Conservation (phyloP, 1,284 basidiomycete species). For the Anthracocystis panici-leucophaei region DNA sequence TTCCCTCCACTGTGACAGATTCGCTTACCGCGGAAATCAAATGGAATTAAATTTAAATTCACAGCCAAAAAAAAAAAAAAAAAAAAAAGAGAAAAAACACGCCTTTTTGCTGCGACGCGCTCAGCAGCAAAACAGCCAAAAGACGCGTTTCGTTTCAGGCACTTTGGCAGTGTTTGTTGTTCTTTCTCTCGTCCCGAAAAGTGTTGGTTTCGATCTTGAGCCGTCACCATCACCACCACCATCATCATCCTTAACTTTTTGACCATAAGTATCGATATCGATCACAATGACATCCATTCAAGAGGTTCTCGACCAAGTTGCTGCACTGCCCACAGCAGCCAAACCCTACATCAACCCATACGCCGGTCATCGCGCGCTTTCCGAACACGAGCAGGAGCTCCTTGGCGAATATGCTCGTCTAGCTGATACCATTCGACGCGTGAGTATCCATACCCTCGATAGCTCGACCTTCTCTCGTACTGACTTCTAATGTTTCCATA, state of each 20-base stretch:
- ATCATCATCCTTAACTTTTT: constrained; percentile 6
- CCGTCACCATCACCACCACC: constrained; percentile 11
- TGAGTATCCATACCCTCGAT: constrained; percentile 26
- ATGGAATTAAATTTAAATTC: background rate
- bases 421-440: constrained; percentile 60
- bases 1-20: constrained; percentile 2
- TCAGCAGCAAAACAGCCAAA: background rate
- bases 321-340: constrained; percentile 33
- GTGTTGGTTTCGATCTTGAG: constrained; percentile 16
- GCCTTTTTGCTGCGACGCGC: constrained; percentile 16
- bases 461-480: constrained; percentile 58
- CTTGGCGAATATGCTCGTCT: constrained; percentile 66
- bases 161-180: constrained; percentile 36
- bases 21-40: constrained; percentile 2
- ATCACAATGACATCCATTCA: constrained; percentile 43
- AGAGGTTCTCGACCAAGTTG: constrained; percentile 45
- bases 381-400: constrained; percentile 57
- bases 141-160: constrained; percentile 13
- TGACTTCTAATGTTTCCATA: background rate
- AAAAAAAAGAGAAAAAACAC: background rate
- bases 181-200: constrained; percentile 1
- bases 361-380: constrained; percentile 56
- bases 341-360: constrained; percentile 63
- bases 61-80: background rate
- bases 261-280: background rate